These are phyloP conservation scores for Anthracocystis setariae DNA, from an alignment of 1,284 basidiomycete species.

Conservation along the genomic window DNA sequence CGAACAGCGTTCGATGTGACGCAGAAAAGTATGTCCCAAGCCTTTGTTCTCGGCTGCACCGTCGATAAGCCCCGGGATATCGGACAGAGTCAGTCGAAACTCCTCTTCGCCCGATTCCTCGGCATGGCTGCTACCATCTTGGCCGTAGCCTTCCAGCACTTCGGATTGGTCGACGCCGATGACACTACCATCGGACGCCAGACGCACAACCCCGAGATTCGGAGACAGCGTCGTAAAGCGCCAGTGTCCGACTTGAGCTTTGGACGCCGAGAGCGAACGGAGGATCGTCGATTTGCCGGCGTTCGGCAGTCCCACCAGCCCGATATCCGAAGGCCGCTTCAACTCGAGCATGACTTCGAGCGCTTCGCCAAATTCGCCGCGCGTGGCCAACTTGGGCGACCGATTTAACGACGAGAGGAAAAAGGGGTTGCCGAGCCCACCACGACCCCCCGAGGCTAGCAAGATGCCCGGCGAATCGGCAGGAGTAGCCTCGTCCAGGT, in stretches of 20 bases:
- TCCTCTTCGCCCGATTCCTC: conserved; percentile 70
- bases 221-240: conserved; percentile 96
- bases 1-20: conserved; percentile 89
- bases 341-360: conserved; percentile 89
- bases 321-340: conserved; percentile 92
- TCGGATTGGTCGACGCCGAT: conserved; percentile 36
- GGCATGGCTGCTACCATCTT: neutral
- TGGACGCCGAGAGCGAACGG: conserved; percentile 84
- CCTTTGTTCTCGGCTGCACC: conserved; percentile 88
- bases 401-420: conserved; percentile 74
- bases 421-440: conserved; percentile 90
- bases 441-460: conserved; percentile 76
- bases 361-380: conserved; percentile 81
- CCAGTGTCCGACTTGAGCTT: conserved; percentile 86
- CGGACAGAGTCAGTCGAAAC: conserved; percentile 92
- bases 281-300: conserved; percentile 82
- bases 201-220: conserved; percentile 87
- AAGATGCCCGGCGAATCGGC: conserved; percentile 54
- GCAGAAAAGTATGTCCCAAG: conserved; percentile 90
- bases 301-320: conserved; percentile 94
- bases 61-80: conserved; percentile 92
- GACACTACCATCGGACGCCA: conserved; percentile 74
- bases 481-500: conserved; percentile 57
- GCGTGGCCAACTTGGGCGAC: conserved; percentile 69
- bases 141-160: conserved; percentile 39